Evolutionary conservation across 345 rosid species (phyloP).

Genomic region (Pistacia integerrima): DNA sequence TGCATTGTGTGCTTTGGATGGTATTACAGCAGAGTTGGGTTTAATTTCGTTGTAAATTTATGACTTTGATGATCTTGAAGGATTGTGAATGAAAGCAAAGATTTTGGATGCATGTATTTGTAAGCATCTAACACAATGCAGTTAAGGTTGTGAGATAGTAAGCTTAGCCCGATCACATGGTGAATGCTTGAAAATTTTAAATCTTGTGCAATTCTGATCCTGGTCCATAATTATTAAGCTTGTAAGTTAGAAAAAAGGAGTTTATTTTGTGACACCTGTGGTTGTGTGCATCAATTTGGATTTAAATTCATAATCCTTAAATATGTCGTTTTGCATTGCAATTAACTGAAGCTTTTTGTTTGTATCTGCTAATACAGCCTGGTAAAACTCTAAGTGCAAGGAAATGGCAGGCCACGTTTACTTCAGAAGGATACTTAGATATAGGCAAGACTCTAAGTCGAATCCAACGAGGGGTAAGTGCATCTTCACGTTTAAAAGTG

Average conservation of each 20-base stretch:
- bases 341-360: constrained; percentile 15
- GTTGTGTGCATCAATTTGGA: background rate
- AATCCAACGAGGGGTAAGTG: constrained; percentile 83
- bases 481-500: constrained; percentile 9
- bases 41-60: background rate
- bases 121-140: background rate
- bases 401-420: constrained; percentile 94
- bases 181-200: background rate
- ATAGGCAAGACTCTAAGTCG: constrained; percentile 77
- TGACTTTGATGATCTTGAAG: background rate
- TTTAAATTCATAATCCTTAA: background rate
- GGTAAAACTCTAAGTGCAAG: constrained; percentile 97
- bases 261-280: background rate
- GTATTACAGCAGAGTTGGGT: background rate
- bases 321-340: constrained; percentile 1
- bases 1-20: background rate
- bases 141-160: background rate
- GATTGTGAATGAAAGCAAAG: background rate
- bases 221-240: background rate
- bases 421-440: constrained; percentile 75
- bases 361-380: constrained; percentile 53
- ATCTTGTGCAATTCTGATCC: background rate
- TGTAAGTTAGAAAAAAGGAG: background rate
- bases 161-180: background rate
- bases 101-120: background rate